Evolutionary conservation across 2,329 filamentous ascomycete genomes (phyloP).

Genomic region (Curvularia lunata): DNA sequence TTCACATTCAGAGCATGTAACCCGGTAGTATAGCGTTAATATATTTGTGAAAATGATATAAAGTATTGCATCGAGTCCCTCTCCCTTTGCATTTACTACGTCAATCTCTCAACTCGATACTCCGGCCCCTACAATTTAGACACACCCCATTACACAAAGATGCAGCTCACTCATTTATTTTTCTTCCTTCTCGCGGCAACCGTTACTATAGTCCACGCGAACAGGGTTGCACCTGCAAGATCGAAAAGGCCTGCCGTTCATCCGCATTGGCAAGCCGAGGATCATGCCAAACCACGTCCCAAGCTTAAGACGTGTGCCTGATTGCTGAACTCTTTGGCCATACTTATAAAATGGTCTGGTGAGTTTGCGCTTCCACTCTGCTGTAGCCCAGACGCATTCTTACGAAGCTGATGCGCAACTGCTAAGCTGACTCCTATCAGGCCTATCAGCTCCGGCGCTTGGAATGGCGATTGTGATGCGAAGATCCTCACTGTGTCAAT

Average conservation of each 20-base stretch:
- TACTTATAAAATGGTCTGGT: not conserved
- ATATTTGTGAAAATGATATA: not conserved
- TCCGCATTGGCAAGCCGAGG: not conserved
- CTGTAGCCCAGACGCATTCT: not conserved
- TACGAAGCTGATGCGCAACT: not conserved
- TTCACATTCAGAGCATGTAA: not conserved
- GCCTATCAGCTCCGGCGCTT: not conserved
- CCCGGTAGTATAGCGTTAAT: not conserved
- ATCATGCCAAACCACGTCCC: not conserved
- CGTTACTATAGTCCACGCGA: not conserved
- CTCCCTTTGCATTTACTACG: not conserved
- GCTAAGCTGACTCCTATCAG: not conserved
- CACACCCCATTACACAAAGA: not conserved
- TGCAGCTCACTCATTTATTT: not conserved
- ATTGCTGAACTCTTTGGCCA: not conserved
- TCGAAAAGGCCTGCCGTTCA: not conserved
- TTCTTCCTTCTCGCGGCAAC: not conserved
- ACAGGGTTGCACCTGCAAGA: not conserved
- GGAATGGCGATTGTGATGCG: not conserved
- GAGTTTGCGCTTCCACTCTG: not conserved
- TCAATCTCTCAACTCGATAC: not conserved
- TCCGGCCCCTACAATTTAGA: not conserved
- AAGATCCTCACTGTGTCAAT: not conserved
- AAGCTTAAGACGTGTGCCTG: not conserved
- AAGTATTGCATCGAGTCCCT: no score